These are phyloP conservation scores for Striga hermonthica DNA, from an alignment of 305 asterid species.

Conservation along the genomic window DNA sequence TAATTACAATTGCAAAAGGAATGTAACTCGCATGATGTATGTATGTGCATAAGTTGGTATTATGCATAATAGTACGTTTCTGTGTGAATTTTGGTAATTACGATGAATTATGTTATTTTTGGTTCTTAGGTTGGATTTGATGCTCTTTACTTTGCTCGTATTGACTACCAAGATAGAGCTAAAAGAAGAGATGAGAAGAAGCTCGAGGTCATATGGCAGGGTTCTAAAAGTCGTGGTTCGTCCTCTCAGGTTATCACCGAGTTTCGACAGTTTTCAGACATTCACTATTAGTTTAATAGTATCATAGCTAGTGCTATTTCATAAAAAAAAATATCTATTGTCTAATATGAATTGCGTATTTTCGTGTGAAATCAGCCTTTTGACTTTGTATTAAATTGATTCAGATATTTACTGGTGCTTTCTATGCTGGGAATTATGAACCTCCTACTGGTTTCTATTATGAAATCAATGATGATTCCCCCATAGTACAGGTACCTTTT, in stretches of 20 bases:
- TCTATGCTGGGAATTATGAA: slow-evolving; percentile 79
- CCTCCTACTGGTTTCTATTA: slow-evolving; percentile 84
- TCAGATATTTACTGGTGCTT: slow-evolving; percentile 96
- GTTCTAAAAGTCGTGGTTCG: slow-evolving; percentile 77
- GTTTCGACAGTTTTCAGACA: slow-evolving; percentile 15
- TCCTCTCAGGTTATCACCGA: slow-evolving; percentile 68
- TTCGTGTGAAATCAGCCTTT: not conserved
- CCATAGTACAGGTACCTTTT: slow-evolving; percentile 72
- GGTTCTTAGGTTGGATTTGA: slow-evolving; percentile 87
- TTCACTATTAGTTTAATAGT: not conserved
- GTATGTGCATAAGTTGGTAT: not conserved
- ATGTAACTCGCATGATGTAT: not conserved
- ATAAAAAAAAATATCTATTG: not conserved
- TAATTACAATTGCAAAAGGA: not conserved
- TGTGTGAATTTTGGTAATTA: slow-evolving; percentile 9
- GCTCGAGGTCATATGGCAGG: slow-evolving; percentile 94
- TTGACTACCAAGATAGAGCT: slow-evolving; percentile 96
- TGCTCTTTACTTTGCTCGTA: slow-evolving; percentile 89
- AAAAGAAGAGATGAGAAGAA: slow-evolving; percentile 71
- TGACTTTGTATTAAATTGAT: slow-evolving; percentile 5
- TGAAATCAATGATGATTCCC: slow-evolving; percentile 76
- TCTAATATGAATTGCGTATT: slow-evolving; percentile 9
- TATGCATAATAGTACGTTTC: not conserved
- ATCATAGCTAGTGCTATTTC: slow-evolving; percentile 6
- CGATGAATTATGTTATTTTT: slow-evolving; percentile 22